phyloP scores from a whole-genome alignment of 2,329 filamentous ascomycete genomes.

The Eurotiales sp. region DNA sequence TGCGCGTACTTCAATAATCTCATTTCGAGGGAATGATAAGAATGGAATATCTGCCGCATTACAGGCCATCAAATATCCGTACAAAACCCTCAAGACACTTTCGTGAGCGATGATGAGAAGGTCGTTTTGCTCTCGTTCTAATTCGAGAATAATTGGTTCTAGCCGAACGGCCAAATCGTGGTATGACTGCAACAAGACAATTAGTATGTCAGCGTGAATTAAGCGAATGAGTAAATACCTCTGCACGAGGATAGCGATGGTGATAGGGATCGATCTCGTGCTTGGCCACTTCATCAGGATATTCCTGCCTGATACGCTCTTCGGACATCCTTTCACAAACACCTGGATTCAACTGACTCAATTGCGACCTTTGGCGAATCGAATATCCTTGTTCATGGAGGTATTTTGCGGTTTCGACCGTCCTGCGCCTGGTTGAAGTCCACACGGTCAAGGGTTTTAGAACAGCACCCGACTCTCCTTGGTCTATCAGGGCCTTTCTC shows the following conservation, averaged over 20 bases:
- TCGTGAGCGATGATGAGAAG: constrained; percentile 98
- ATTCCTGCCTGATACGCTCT: constrained; percentile 71
- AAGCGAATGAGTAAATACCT: constrained; percentile 54
- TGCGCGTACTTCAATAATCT: constrained; percentile 78
- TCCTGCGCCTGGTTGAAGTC: constrained; percentile 88
- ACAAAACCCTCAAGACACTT: constrained; percentile 92
- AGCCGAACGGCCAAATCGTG: constrained; percentile 97
- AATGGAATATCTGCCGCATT: constrained; percentile 91
- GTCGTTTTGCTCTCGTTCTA: constrained; percentile 95
- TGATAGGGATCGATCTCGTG: constrained; percentile 95
- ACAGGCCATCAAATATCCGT: constrained; percentile 98
- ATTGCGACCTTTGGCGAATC: constrained; percentile 86
- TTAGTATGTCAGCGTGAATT: constrained; percentile 4
- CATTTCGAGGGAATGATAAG: constrained; percentile 88
- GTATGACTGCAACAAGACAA: constrained; percentile 70
- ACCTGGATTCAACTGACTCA: constrained; percentile 95
- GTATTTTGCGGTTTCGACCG: constrained; percentile 81
- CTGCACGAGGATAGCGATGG: constrained; percentile 89
- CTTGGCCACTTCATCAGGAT: constrained; percentile 86
- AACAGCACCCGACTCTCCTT: constrained; percentile 64
- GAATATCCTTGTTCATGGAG: constrained; percentile 78
- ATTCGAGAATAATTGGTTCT: constrained; percentile 94
- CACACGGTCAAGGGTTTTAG: constrained; percentile 83
- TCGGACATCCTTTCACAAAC: constrained; percentile 94
- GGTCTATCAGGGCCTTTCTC: constrained; percentile 63